phyloP scores from a whole-genome alignment of 192 early-diverging fungal genomes.

The Mortierella alpina region DNA sequence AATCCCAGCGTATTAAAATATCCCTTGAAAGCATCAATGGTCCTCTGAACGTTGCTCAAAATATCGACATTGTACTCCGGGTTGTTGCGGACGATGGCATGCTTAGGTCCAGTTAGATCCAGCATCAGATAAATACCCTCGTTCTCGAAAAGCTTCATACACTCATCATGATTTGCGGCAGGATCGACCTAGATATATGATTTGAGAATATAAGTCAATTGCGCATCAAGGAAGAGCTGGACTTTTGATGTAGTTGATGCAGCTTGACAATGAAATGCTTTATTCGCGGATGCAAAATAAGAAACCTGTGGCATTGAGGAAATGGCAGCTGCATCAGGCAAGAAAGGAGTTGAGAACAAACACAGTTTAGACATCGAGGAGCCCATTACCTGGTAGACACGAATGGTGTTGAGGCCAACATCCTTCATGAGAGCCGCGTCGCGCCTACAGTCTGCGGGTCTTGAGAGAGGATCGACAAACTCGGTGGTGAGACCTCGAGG shows the following conservation, averaged over 20 bases:
- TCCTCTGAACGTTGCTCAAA: slow-evolving; percentile 64
- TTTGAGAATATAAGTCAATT: not conserved
- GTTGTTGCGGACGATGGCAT: slow-evolving; percentile 72
- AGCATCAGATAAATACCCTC: slow-evolving; percentile 81
- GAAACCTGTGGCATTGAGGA: not conserved
- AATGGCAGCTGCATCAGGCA: too few species aligned
- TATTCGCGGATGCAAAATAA: too few species aligned
- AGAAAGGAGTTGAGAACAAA: too few species aligned
- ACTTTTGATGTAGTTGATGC: not conserved
- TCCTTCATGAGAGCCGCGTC: slow-evolving; percentile 74
- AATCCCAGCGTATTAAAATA: slow-evolving; percentile 77
- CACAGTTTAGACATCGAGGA: not conserved
- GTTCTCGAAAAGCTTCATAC: slow-evolving; percentile 73
- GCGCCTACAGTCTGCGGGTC: slow-evolving; percentile 66
- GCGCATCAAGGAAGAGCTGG: not conserved
- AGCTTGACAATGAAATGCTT: not conserved
- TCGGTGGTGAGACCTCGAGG: slow-evolving; percentile 60
- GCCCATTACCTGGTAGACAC: slow-evolving; percentile 73
- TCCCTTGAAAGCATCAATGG: slow-evolving; percentile 73
- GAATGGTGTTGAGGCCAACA: slow-evolving; percentile 75
- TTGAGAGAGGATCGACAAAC: slow-evolving; percentile 70
- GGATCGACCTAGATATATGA: slow-evolving; percentile 60
- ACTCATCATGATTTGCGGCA: slow-evolving; percentile 71
- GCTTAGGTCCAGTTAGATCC: slow-evolving; percentile 69
- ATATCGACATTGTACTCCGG: slow-evolving; percentile 70